A percentile compares a stretch with the other conserved stretches of the same genome.
Conservation (phyloP, 2,329 filamentous ascomycete species). For the Aspergillus thermomutatus region DNA sequence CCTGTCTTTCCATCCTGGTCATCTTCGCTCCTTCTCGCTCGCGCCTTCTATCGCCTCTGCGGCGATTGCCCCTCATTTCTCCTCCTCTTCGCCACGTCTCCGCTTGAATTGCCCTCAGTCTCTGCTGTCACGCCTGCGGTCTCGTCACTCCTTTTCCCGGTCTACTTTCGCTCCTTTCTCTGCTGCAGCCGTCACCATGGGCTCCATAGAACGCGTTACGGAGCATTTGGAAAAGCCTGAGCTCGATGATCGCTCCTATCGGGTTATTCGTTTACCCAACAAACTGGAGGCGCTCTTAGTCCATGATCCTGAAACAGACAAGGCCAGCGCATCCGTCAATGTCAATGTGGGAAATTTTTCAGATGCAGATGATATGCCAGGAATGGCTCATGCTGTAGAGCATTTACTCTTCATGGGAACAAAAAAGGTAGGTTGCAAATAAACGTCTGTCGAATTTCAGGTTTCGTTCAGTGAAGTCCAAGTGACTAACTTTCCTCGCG, state of each 20-base stretch:
- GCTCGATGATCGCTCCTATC: conserved; percentile 81
- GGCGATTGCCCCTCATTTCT: conserved; percentile 15
- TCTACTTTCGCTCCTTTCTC: conserved; percentile 16
- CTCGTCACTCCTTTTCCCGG: conserved; percentile 17
- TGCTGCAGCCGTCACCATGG: conserved; percentile 25
- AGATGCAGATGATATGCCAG: conserved; percentile 84
- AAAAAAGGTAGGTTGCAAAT: conserved; percentile 63
- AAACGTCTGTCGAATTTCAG: not conserved
- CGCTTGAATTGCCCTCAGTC: conserved; percentile 6
- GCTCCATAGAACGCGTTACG: conserved; percentile 50
- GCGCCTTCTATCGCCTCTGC: conserved; percentile 10
- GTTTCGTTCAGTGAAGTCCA: not conserved
- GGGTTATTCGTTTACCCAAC: conserved; percentile 81
- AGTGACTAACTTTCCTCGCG: not conserved
- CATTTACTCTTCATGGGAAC: conserved; percentile 98
- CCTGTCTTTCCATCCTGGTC: conserved; percentile 5
- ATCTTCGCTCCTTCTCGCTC: conserved; percentile 9
- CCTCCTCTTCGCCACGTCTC: conserved; percentile 14
- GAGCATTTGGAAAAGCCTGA: conserved; percentile 77
- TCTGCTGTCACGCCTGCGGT: conserved; percentile 5
- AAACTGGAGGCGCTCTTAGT: conserved; percentile 87
- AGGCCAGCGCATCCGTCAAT: conserved; percentile 91
- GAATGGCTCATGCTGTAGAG: conserved; percentile 94
- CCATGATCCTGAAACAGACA: conserved; percentile 92
- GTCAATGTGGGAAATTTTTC: conserved; percentile 96